Evolutionary conservation across 192 early-diverging fungal species (phyloP), one percentile per base, ranked within the genome.

Genomic region (Diversispora eburnea): DNA sequence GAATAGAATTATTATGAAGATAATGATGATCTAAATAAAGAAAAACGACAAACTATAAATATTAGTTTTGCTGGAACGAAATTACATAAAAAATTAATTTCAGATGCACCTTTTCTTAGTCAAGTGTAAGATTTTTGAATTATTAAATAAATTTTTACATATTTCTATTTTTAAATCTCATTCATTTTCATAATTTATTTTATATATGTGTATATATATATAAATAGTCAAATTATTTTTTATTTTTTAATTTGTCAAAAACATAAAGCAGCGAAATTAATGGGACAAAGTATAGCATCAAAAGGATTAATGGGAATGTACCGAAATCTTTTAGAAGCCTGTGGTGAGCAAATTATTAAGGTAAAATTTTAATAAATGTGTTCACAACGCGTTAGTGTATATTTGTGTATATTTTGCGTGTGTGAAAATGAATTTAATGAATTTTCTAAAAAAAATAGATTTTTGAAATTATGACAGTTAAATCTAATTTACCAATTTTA

Each of bases 401-500:
- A 10, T 68, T 41, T 13, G 0, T 25, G 4, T 2, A 51, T 41
- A 49, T 57, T 55, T 69, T 33, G 25, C 25, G 25, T 33, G 0
- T 33, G 25, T 33, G 25, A 33, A 33, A 33, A 33, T 1, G 25
- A 47, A 67, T 49, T 49, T 49, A 10, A 49, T 33, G 25, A 43
- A n/a, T 25, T 15, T 49, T n/a, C 8, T 9, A 46, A 41, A 5
- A 60, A 60, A 33, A n/a, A 64, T 74, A 80, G 10, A 83, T 82
- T 7, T 47, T 89, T 75, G 78, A 79, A 20, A 74, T 85, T 8
- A 85, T 87, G 77, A 78, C 83, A 9, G 83, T 85, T 63, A 77
- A 78, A n/a, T 58, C 74, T 43, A 81, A 84, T 42, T 86, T 84
- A 62, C 88, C 88, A 8, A 82, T 90, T 9, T 77, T 86, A 49